Base-by-base conservation (phyloP, 176 grass and related monocot species). In the Oryza brachyantha region DNA sequence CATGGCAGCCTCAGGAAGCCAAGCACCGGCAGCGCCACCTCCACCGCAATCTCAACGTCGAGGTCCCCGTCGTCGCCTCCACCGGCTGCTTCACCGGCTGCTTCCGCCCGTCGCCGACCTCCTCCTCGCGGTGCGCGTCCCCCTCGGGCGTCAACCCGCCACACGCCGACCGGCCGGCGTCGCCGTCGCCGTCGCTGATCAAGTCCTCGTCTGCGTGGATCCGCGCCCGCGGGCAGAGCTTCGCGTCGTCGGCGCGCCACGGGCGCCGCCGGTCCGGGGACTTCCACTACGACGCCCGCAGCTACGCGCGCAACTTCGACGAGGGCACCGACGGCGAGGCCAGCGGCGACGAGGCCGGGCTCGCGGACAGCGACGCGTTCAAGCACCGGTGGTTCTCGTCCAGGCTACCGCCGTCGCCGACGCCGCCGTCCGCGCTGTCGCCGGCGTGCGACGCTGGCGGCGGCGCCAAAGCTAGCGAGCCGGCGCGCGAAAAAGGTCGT, bases 251-350 rank as follows among this genome's bases (percentile, higher is more conserved):
- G 17, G 40, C 37, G 35, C 81, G 77, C 21, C 68, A 77, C 41
- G 13, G 46, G 5, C 77, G 66, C 17, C 71, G 75, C 16, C 71
- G 63, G 31, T 57, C 65, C 25, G 60, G 66, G 6, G 77, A 77
- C 48, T 84, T 91, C 66, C 67, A 74, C 1, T 91, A 91, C 31
- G 89, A 91, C 72, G 80, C 84, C 3, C 76, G 67, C 29, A 91
- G 89, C 81, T 91, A 91, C 60, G 84, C 84, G 21, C 84, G 79
- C 13, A 91, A 91, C 72, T 91, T 91, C 72, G 89, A 90, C 68
- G 79, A 90, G 1, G 88, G 79, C 0, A 59, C 25, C 7, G 41
- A 64, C 25, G 81, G 39, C 11, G 29, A 69, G 11, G 40, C 48
- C 8, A 76, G 35, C 12, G 72, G 68, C 1, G 83, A 52, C 3